Evolutionary conservation across 169 alveolate genomes (phyloP), one percentile per base, ranked within the genome.

Genomic region (Neospora caninum): DNA sequence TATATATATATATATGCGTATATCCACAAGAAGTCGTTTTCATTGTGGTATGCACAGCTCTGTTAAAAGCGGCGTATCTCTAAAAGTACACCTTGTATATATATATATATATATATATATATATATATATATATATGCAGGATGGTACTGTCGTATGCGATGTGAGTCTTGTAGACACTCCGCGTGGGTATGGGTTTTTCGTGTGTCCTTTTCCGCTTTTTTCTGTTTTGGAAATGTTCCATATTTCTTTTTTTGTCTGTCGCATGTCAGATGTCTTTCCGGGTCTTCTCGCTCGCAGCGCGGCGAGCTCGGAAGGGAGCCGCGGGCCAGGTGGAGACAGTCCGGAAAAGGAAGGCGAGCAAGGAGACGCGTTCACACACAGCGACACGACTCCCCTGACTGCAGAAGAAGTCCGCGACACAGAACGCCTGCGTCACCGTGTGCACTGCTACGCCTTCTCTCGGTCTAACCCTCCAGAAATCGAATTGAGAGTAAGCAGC

Each of bases 391-490:
- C 58, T 6, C 45, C 45, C 43, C 39, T n/a, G 29, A 38, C 86
- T 6, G 86, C 41, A n/a, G 49, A 36, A n/a, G 86, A 38, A 78
- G 20, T 78, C 18, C 9, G n/a, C 2, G n/a, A 10, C 45, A 36
- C 45, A 25, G 49, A 38, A n/a, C n/a, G 86, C 10, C 49, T 78
- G 7, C 86, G 67, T 18, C 89, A 82, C 89, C 93, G 95, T 70
- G 92, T 94, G 20, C 96, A 94, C 95, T 94, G 96, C 45, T 92
- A 94, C 89, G 94, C 87, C 78, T 94, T 94, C 82, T 88, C 94
- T 64, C 89, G 95, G 42, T 70, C 84, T 45, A 89, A 58, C 34
- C 88, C 89, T 10, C 95, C 96, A 16, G 93, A 91, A 34, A 86
- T 43, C 49, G 96, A 94, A 38, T 54, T 92, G 27, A 69, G 80